A percentile compares a stretch with the other conserved stretches of the same genome.
These are phyloP conservation scores for Eucalyptus curtisii DNA, from an alignment of 345 rosid genomes.

Conservation along the genomic window DNA sequence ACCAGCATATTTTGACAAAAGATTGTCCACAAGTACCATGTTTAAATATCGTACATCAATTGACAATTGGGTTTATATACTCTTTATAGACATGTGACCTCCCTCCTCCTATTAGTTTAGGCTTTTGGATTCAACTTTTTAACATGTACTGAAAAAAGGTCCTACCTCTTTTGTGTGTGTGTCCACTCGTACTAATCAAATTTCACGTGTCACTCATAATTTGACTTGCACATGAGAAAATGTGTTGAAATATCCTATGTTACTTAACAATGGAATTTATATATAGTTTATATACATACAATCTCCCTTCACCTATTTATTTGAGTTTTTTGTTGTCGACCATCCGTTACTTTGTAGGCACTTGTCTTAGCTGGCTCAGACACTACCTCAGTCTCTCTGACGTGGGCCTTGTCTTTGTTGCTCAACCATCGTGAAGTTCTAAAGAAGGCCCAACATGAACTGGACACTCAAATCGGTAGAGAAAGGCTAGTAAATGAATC, in stretches of 20 bases:
- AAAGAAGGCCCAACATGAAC: constrained; percentile 21
- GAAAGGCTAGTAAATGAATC: constrained; percentile 8
- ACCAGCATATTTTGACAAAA: not conserved
- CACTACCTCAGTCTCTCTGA: constrained; percentile 15
- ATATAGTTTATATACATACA: too few species aligned
- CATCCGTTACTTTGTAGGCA: not conserved
- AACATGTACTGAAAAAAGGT: not conserved
- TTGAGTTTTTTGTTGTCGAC: not conserved
- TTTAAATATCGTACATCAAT: not conserved
- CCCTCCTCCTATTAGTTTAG: not conserved
- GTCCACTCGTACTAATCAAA: not conserved
- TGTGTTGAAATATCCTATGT: not conserved
- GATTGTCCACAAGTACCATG: not conserved
- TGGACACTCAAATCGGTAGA: constrained; percentile 20
- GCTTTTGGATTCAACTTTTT: not conserved
- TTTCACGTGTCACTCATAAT: not conserved
- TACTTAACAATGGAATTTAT: not conserved
- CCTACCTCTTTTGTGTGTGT: accelerated
- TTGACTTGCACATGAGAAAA: not conserved
- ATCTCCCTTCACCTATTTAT: not conserved
- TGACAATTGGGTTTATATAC: not conserved
- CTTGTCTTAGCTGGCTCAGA: constrained; percentile 26
- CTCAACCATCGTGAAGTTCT: constrained; percentile 15
- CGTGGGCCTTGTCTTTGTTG: constrained; percentile 29
- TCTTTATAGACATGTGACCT: not conserved